Base-by-base conservation (phyloP, 495 filamentous ascomycete species). In the Aspergillus carlsbadensis region DNA sequence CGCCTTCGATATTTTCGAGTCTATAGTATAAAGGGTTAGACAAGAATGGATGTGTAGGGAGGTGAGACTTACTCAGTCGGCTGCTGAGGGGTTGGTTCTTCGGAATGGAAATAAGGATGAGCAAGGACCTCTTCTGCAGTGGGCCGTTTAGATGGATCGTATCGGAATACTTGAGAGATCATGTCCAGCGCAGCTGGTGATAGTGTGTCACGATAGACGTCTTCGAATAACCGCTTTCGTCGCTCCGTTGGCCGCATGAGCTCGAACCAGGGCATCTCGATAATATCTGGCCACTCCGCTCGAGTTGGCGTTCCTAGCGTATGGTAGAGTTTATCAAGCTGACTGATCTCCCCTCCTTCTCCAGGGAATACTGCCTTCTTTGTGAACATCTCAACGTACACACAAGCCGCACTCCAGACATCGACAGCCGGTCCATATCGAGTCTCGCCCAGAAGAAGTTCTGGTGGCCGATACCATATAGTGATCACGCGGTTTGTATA, bases 401-500 rank as follows among this genome's bases (percentile, higher is more conserved):
- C 94, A 70, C 94, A 98, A 8, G 93, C 95, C 14, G 94, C 94
- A 67, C 89, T 94, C 94, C 94, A 99, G 53, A 99, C 91, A 64
- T 99, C 94, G 4, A 98, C 95, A 2, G 90, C 91, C 0, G 91
- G 89, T 10, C 92, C 92, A 66, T 99, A 99, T 58, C 89, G 85
- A 5, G 94, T 98, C 65, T 97, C 94, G 4, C 94, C 94, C 2
- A 98, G 79, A 2, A 99, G 81, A 11, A 99, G 84, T 70, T 99
- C 95, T 0, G 94, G 94, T 0, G 90, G 89, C 17, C 91, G 83
- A 67, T 99, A 99, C 94, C 94, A 99, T 26, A 82, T 82, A 13
- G 94, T 99, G 64, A 99, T 96, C 57, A 99, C 96, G 18, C 94
- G 89, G 65, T 99, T 99, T 10, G 94, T 99, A 62, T 98, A 99